Conservation (phyloP, 2,329 filamentous ascomycete genomes). For the Arthrobotrys pseudoclavata region DNA sequence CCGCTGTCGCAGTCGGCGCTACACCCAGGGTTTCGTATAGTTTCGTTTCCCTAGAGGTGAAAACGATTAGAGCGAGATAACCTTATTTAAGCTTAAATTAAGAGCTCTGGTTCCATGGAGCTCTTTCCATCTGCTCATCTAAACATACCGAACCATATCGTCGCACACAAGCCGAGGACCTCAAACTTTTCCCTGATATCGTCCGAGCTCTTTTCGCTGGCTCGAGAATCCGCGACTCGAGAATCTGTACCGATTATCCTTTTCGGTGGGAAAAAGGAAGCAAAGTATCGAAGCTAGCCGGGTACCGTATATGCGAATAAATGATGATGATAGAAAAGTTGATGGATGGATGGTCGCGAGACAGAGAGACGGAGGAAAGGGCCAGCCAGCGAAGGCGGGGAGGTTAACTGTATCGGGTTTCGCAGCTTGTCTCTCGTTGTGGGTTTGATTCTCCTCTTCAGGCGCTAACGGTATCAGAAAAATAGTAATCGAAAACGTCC, state of each 20-base stretch:
- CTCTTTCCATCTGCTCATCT: slow-evolving; percentile 8
- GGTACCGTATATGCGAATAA: background rate
- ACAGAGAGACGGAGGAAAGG: slow-evolving; percentile 6
- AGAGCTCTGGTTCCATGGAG: slow-evolving; percentile 1
- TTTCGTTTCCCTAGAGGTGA: slow-evolving; percentile 82
- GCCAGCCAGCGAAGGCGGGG: slow-evolving; percentile 24
- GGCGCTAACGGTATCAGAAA: slow-evolving; percentile 53
- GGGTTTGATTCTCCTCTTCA: slow-evolving; percentile 43
- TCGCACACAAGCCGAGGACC: slow-evolving; percentile 3
- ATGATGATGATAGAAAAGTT: background rate
- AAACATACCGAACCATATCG: slow-evolving; percentile 56
- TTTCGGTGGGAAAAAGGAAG: background rate
- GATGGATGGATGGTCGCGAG: background rate
- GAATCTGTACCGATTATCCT: slow-evolving; percentile 8
- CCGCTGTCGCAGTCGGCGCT: slow-evolving; percentile 83
- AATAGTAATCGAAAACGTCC: slow-evolving; percentile 15
- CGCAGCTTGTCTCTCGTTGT: slow-evolving; percentile 41
- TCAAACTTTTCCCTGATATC: background rate
- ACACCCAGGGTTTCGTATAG: slow-evolving; percentile 89
- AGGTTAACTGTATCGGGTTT: slow-evolving; percentile 41
- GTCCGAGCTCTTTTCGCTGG: slow-evolving; percentile 17
- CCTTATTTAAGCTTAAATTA: slow-evolving; percentile 23
- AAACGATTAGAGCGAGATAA: background rate
- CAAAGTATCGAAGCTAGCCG: background rate
- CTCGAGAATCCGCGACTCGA: slow-evolving; percentile 19